Conservation (phyloP, 2,329 filamentous ascomycete genomes). For the Monosporascus sp. region DNA sequence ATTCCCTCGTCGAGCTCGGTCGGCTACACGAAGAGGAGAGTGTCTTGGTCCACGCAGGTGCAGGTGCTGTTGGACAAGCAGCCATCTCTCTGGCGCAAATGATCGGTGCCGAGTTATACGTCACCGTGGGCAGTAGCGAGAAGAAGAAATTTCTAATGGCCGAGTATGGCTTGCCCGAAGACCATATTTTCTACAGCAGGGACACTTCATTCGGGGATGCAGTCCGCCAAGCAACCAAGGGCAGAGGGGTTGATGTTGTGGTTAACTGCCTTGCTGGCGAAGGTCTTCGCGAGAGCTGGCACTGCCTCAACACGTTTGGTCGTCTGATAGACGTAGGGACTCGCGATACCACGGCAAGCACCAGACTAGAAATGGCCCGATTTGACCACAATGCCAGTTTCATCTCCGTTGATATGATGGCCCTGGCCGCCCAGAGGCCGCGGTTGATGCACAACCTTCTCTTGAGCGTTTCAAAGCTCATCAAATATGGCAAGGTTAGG, state of each 20-base stretch:
- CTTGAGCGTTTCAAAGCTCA: constrained; percentile 21
- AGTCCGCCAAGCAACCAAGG: constrained; percentile 16
- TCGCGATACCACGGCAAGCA: constrained; percentile 19
- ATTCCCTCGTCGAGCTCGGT: constrained; percentile 22
- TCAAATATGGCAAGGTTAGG: constrained; percentile 23
- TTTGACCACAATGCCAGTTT: constrained; percentile 43
- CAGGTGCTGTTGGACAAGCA: constrained; percentile 25
- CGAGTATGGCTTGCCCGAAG: constrained; percentile 20
- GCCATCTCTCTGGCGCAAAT: constrained; percentile 24
- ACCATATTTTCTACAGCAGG: constrained; percentile 24
- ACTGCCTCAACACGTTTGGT: constrained; percentile 25
- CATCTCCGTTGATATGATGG: constrained; percentile 40
- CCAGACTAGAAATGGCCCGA: constrained; percentile 43
- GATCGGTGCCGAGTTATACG: constrained; percentile 23
- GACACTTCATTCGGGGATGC: constrained; percentile 20
- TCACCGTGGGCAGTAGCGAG: constrained; percentile 21
- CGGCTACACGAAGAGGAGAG: constrained; percentile 21
- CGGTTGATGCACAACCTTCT: constrained; percentile 22
- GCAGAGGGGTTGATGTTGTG: constrained; percentile 21
- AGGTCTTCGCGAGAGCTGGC: constrained; percentile 25
- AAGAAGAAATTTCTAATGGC: constrained; percentile 25
- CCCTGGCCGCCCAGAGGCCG: constrained; percentile 31
- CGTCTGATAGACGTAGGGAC: constrained; percentile 24
- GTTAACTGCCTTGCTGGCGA: constrained; percentile 24
- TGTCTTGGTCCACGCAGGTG: constrained; percentile 23